Evolutionary conservation across 495 filamentous ascomycete genomes (phyloP).

Genomic region (Bombardia bombarda): DNA sequence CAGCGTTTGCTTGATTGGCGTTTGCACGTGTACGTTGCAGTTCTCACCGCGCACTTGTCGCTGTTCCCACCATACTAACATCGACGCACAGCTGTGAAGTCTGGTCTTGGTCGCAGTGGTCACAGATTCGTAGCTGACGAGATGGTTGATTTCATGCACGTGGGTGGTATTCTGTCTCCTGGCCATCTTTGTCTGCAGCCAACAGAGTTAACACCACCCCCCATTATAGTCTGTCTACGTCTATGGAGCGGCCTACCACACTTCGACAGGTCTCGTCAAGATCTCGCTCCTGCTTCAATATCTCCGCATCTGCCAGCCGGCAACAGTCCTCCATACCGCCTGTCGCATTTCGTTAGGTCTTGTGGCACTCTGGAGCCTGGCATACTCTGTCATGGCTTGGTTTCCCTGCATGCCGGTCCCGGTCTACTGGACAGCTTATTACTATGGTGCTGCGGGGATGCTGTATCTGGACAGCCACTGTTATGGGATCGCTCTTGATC

Average conservation of each 20-base stretch:
- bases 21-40: conserved; percentile 7
- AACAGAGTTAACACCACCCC: background rate
- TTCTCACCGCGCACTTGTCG: no score
- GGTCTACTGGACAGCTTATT: conserved; percentile 13
- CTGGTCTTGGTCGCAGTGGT: no score
- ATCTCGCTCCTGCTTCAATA: conserved; percentile 29
- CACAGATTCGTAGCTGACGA: no score
- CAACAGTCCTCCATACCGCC: conserved; percentile 9
- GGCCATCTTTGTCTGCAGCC: background rate
- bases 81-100: no score
- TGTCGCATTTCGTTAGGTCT: conserved; percentile 14
- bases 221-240: conserved; percentile 20
- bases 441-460: no score
- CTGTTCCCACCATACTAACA: no score
- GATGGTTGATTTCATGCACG: conserved; percentile 6
- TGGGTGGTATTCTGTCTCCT: background rate
- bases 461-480: no score
- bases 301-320: conserved; percentile 21
- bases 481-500: no score
- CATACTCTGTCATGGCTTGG: conserved; percentile 26
- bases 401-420: conserved; percentile 22
- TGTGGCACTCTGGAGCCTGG: conserved; percentile 21
- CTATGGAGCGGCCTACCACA: conserved; percentile 19
- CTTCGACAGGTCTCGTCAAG: conserved; percentile 25
- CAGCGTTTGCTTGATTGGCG: conserved; percentile 4